Base-by-base conservation (phyloP, 805 yeast genomes). In the Ascoidea tarda region DNA sequence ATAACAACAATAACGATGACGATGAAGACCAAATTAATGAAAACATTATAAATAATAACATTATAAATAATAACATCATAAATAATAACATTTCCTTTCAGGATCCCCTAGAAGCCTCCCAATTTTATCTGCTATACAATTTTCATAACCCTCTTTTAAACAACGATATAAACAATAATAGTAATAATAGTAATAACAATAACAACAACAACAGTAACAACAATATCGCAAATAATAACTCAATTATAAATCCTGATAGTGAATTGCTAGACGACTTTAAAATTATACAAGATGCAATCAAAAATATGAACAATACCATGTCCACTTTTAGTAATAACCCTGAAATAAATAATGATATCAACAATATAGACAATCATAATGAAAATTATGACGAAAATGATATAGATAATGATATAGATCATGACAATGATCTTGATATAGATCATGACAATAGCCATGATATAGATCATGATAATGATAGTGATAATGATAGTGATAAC, bases 141-240 rank as follows among this genome's bases (percentile, higher is more conserved):
- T 10, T 54, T 46, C 58, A 54, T 16, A 56, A 56, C 47, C 50
- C 54, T 6, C 52, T 54, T 49, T 49, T 56, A 32, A 56, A 54
- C 45, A 56, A 56, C 32, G 46, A 57, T 44, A 54, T 56, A n/a
- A 56, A 54, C 10, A 54, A 56, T 28, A 57, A 56, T 46, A 54
- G 54, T 44, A 57, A 56, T 31, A 53, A 50, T 8, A 57, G 54
- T 38, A 46, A 49, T 16, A 57, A 56, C 1, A 16, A 46, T 28
- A 50, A 49, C 32, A 6, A 21, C 10, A 45, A 32, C 10, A 49
- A 38, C 21, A 33, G 8, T 46, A 49, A 49, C 28, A 33, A 32
- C 28, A 49, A n/a, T 44, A 16, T n/a, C 14, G 2, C 14, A 8
- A 49, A 49, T 12, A 49, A 49, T 12, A 49, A 42, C 5, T 5